Conservation (phyloP, 768 basidiomycete genomes). For the Termitomyces sp. region DNA sequence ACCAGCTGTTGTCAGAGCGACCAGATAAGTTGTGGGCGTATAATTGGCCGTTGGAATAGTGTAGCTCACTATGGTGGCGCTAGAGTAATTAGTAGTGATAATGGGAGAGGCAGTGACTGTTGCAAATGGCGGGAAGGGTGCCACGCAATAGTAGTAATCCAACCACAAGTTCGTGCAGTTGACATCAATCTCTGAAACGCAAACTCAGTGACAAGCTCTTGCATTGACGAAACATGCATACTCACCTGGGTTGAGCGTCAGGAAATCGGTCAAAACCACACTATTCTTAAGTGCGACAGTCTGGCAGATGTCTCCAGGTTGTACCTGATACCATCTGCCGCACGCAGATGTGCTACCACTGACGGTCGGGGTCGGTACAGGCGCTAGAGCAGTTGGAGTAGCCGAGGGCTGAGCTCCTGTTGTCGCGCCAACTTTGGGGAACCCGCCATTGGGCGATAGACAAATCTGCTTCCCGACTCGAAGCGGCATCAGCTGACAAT, state of each 20-base stretch:
- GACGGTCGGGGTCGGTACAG: neutral
- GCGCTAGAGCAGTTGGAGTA: neutral
- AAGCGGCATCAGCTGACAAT: neutral
- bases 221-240: neutral
- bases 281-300: neutral
- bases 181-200: neutral
- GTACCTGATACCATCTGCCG: neutral
- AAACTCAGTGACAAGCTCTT: neutral
- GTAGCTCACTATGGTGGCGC: neutral
- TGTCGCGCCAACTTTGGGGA: neutral
- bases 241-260: constrained; percentile 1
- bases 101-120: neutral
- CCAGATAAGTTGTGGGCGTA: neutral
- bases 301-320: constrained; percentile 1
- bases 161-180: constrained; percentile 4
- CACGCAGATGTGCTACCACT: neutral
- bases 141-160: neutral
- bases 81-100: neutral
- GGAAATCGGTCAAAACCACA: neutral
- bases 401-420: neutral
- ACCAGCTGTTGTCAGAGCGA: neutral
- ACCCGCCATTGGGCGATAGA: neutral
- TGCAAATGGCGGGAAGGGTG: neutral
- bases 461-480: neutral
- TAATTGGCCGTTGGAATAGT: neutral